Evolutionary conservation across 1,284 basidiomycete genomes (phyloP).

Genomic region (Sporisorium reilianum): DNA sequence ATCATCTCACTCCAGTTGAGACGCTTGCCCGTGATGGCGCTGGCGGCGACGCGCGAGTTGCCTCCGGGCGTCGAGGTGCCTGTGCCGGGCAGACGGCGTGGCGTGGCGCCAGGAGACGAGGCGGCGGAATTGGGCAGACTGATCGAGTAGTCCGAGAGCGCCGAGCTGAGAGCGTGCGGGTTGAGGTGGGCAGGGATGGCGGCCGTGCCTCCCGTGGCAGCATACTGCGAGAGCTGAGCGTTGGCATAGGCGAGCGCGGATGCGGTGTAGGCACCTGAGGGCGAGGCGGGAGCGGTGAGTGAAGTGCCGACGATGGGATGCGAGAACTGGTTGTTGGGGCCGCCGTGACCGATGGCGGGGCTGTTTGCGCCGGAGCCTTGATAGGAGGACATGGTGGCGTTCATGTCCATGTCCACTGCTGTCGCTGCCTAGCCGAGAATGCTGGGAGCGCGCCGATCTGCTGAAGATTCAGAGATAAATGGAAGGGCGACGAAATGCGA

Average conservation of each 20-base stretch:
- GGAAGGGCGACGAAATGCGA: background rate
- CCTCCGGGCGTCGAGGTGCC: conserved; percentile 48
- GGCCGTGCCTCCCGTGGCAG: conserved; percentile 40
- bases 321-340: conserved; percentile 19
- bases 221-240: conserved; percentile 59
- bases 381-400: conserved; percentile 52
- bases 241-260: conserved; percentile 60
- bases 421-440: conserved; percentile 19
- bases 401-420: conserved; percentile 49
- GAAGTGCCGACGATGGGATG: conserved; percentile 33
- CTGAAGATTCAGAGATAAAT: background rate
- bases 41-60: conserved; percentile 57
- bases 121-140: conserved; percentile 55
- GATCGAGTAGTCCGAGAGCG: conserved; percentile 56
- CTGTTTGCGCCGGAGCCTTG: conserved; percentile 53
- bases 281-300: conserved; percentile 45
- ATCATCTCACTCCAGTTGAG: conserved; percentile 69
- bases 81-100: conserved; percentile 47
- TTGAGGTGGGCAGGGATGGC: conserved; percentile 55
- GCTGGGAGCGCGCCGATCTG: background rate
- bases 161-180: conserved; percentile 54
- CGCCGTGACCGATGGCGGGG: conserved; percentile 39
- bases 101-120: conserved; percentile 55
- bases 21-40: conserved; percentile 61
- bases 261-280: conserved; percentile 45